phyloP scores from a whole-genome alignment of 257 asterid genomes.

The Penstemon davidsonii region DNA sequence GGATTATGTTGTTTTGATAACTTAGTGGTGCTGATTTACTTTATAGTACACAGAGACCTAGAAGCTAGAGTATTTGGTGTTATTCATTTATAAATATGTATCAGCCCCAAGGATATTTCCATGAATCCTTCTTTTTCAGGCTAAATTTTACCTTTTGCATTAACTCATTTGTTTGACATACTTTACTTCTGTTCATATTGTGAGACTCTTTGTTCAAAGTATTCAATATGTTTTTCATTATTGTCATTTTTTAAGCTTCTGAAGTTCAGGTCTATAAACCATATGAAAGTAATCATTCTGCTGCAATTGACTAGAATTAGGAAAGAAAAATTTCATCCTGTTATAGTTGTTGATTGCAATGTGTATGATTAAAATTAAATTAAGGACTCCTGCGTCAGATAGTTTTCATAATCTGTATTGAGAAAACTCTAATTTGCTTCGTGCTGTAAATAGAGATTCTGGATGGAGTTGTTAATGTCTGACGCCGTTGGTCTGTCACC shows the following conservation, averaged over 20 bases:
- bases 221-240: not conserved
- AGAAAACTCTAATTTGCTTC: conserved; percentile 8
- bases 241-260: not conserved
- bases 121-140: conserved; percentile 2
- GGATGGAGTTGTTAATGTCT: not conserved
- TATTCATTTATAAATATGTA: conserved; percentile 3
- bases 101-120: not conserved
- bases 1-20: too few relatives aligned
- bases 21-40: conserved; percentile 1
- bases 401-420: conserved; percentile 5
- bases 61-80: not conserved
- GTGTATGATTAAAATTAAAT: not conserved
- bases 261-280: not conserved
- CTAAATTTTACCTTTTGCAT: conserved; percentile 1
- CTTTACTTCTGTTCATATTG: not conserved
- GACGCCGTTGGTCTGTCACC: conserved; percentile 1
- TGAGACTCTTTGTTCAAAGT: not conserved
- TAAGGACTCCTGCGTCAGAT: conserved; percentile 4
- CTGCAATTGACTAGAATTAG: not conserved
- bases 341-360: conserved; percentile 17
- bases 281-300: not conserved
- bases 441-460: not conserved
- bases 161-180: conserved; percentile 21
- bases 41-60: not conserved
- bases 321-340: not conserved